Evolutionary conservation across 1,139 yeast species (phyloP), one percentile per base, ranked within the genome.

Genomic region (Candida frijolesensis): DNA sequence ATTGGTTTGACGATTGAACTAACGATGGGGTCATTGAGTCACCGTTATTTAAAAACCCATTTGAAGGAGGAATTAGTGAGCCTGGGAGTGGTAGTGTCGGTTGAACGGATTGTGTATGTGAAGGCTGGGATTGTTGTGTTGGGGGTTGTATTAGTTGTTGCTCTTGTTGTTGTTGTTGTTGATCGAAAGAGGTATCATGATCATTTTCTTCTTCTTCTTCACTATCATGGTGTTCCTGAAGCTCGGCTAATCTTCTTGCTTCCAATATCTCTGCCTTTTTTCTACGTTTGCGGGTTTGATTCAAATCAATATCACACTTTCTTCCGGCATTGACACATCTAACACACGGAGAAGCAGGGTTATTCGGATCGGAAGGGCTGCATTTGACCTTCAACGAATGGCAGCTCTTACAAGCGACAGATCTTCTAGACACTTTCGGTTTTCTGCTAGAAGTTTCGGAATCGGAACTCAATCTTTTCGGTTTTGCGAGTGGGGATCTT

Each of bases 381-480:
- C 97, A 90, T 57, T 86, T 84, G 34, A 89, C 96, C 61, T 90
- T 90, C 47, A 89, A 74, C 0, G 87, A 66, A 60, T 90, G 96
- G 64, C 97, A 90, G 49, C 85, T 79, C 50, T 84, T 85, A 65
- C 97, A 90, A 0, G 96, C 96, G 39, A 70, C 76, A 7, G 74
- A 58, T 49, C 77, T 59, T 53, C 76, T 58, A 3, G 65, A 57
- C 5, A 57, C 52, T 48, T 62, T 63, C 5, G 55, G 44, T 44
- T 57, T 56, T 35, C 46, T 44, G 15, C 15, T 18, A 19, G 41
- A 22, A 16, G 16, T 35, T 6, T 44, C 42, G 11, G 39, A n/a
- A 3, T 40, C 43, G 9, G 42, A 22, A 8, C n/a, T 29, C 16
- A 14, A 14, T 11, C 29, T 37, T n/a, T 35, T n/a, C 6, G 25